Base-by-base conservation (phyloP, 2,329 filamentous ascomycete genomes). In the Aspergillus luchuensis region DNA sequence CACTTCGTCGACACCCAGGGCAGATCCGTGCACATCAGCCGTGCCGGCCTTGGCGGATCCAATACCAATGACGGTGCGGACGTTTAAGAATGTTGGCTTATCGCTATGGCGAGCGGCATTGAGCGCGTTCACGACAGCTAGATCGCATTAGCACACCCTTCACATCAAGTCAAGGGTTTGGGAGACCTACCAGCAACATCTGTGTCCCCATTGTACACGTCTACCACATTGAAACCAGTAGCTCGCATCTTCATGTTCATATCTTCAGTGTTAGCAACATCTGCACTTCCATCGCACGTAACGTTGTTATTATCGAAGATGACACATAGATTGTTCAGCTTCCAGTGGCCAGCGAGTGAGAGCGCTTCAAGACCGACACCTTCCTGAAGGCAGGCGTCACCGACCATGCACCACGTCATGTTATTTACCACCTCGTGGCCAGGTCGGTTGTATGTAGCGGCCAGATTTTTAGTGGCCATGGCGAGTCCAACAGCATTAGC, bases 241-340 rank as follows among this genome's bases (percentile, higher is more conserved):
- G 84, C 84, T 5, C 78, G 73, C 84, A 87, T 86, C 72, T 86
- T 87, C 6, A 76, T 71, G 58, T 87, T 85, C 66, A 85, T 75
- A 49, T 87, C 83, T 64, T 87, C 84, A 0, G 79, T 83, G 62
- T 84, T 85, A 1, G 79, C 79, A 33, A 81, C 74, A 68, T 86
- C 83, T 2, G 86, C 79, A 2, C 78, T 80, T 1, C 85, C 85
- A 59, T 87, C 85, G 66, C 84, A 87, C 4, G 84, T 86, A 50
- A 87, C 76, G 66, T 85, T 81, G 69, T 87, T 87, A 71, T 87
- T 87, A 64, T 87, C 85, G 64, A 87, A 87, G 50, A 86, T 82
- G 28, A 87, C 72, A 4, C 80, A 80, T 1, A 87, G 72, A 69
- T 87, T 87, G 72, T 83, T 81, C 8, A 87, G 74, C 63, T 77